A percentile compares a stretch with the other conserved stretches of the same genome.
phyloP scores from a whole-genome alignment of 371 early-diverging fungal genomes.

The Mucor circinelloides region DNA sequence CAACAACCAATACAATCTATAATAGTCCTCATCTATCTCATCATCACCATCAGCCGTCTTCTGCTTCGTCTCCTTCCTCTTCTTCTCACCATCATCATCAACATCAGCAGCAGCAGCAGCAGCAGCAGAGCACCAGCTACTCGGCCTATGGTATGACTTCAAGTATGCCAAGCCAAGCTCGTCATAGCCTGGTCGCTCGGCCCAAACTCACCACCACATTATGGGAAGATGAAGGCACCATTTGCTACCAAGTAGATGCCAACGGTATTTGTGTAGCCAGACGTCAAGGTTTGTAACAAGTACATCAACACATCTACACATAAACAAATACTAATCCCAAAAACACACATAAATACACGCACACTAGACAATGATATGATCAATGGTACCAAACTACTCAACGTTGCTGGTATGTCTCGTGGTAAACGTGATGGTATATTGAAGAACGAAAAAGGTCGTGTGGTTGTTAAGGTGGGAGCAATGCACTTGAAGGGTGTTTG shows the following conservation, averaged over 20 bases:
- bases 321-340: neutral
- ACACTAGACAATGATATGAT: slow-evolving; percentile 77
- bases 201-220: slow-evolving; percentile 74
- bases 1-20: neutral
- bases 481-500: slow-evolving; percentile 90
- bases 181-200: slow-evolving; percentile 38
- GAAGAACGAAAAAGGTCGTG: slow-evolving; percentile 83
- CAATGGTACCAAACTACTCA: slow-evolving; percentile 85
- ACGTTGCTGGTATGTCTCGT: slow-evolving; percentile 86
- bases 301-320: slow-evolving; percentile 14
- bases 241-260: slow-evolving; percentile 83
- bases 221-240: slow-evolving; percentile 86
- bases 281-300: slow-evolving; percentile 57
- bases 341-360: too few species aligned
- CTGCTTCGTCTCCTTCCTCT: neutral
- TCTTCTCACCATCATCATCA: neutral
- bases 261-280: slow-evolving; percentile 82
- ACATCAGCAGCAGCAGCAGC: neutral
- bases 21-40: slow-evolving; percentile 2
- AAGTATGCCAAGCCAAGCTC: slow-evolving; percentile 9
- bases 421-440: slow-evolving; percentile 88
- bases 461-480: slow-evolving; percentile 84
- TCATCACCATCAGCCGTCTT: neutral
- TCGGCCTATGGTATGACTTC: slow-evolving; percentile 3
- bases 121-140: neutral